Evolutionary conservation across 1,284 basidiomycete genomes (phyloP), one percentile per base, ranked within the genome.

Genomic region (Apiotrichum veenhuisii): DNA sequence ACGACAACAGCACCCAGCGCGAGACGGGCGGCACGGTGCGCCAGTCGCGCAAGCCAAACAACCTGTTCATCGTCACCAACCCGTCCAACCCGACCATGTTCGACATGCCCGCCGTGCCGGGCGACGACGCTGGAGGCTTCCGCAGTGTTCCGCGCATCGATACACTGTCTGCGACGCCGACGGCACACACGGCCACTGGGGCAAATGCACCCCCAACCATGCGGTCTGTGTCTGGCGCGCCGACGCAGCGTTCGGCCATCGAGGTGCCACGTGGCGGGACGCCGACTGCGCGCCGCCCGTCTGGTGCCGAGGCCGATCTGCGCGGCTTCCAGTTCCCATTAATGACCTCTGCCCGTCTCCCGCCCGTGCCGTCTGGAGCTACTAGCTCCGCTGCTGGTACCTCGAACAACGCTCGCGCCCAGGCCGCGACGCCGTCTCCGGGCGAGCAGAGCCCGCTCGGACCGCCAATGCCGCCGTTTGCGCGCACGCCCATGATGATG

Each of bases 261-360:
- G 54, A 57, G 47, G 20, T 55, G 41, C 50, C 43, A 55, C 61
- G 11, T 50, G 47, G 47, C 4, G 36, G 23, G 57, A 33, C 30
- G 55, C 44, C 23, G 27, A 37, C 11, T 14, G 42, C 36, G 46
- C 64, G 69, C 5, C 64, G 67, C 18, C 66, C 68, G 0, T 57
- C 63, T 12, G 72, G 68, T 20, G 65, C 65, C 0, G 65, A 67
- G 11, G 67, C 71, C 5, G 71, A 68, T 5, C 62, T 75, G 20
- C 55, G 71, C 30, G 72, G 72, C 8, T 75, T 75, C 57, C 72
- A 74, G 58, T 75, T 75, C 63, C 72, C 72, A 5, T 56, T 72
- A 2, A 69, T 71, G 46, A 61, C 60, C 11, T 62, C 62, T 46
- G 62, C 60, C 17, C 47, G 49, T 1, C 48, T 52, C 14, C 33